Evolutionary conservation across 345 rosid species (phyloP), one percentile per base, ranked within the genome.

Genomic region (Eucalyptus sp.): DNA sequence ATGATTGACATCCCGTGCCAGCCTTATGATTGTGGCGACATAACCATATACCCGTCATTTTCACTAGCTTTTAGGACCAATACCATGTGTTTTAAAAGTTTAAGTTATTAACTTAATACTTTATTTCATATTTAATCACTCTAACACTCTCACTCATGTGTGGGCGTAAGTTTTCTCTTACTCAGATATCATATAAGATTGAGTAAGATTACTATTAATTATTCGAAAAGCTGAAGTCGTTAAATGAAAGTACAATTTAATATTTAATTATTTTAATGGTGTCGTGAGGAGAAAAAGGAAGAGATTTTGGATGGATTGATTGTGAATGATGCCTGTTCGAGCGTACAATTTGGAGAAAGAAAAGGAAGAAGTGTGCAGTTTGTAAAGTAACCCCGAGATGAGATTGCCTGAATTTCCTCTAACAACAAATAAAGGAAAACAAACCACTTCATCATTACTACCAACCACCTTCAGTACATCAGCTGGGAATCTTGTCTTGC

Each of bases 31-130:
- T 31, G 41, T 15, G 6, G 41, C 3, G 2, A 3, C 41, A 15
- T 15, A 62, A 20, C 3, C 41, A 3, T 66, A 4, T 17, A 31
- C 3, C 12, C 6, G 15, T 66, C 41, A 1, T n/a, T 3, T n/a
- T 16, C 2, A 14, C 24, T 0, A 0, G 1, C 56, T 18, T 52
- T 0, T 18, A 0, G 1, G 4, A 52, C 4, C 4, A 18, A 52
- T 1, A 52, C 4, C 25, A 3, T 52, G 1, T 0, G 2, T 52
- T 52, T 52, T 20, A 18, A 52, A 52, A 52, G 0, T 52, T 18
- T 1, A 52, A 52, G 4, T 52, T 52, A 2, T 18, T 52, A 52
- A 20, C 2, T 20, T 4, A 52, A 52, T 7, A 8, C 1, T 3
- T 52, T 52, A 20, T 52, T 52, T 20, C 25, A 8, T 20, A 52